Evolutionary conservation across 495 filamentous ascomycete genomes (phyloP), one percentile per base, ranked within the genome.

Genomic region (Cairneyella variabilis): DNA sequence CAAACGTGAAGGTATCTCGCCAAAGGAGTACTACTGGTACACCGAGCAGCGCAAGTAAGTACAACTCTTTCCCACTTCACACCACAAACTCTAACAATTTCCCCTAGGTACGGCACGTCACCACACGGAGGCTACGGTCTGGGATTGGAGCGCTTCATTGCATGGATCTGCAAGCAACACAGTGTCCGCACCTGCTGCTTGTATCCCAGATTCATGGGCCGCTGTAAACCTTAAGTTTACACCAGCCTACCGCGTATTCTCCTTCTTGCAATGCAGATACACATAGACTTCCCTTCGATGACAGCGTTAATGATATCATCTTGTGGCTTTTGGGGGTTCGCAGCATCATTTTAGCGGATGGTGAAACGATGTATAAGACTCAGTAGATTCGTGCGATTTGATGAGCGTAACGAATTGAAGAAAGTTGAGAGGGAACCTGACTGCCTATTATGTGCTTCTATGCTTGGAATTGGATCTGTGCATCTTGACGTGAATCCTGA

Each of bases 31-130:
- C 71, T 98, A 95, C 79, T 98, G 93, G 93, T 99, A 96, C 75
- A 97, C 90, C 9, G 93, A 98, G 71, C 90, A 96, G 82, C 78
- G 93, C 62, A 96, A 95, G 89, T 95, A 72, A 79, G 90, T 88
- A n/a, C 20, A 11, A 20, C 27, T 14, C 17, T 9, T 16, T 10
- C 8, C 22, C 25, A 25, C 20, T 17, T 11, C 16, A 9, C 11
- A 2, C 26, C 44, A 25, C 40, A 23, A 46, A 58, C 58, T 39
- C 64, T 73, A 56, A 76, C 44, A 14, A 18, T 11, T 3, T 36
- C 50, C 59, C n/a, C n/a, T n/a, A 95, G 90, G 72, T 98, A 97
- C 65, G 93, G 93, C 48, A 90, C 87, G 41, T 90, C 86, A 36
- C 90, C 92, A 10, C 93, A 99, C 66, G 93, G 93, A 46, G 93